These are phyloP conservation scores for Rhodofomes roseus DNA, from an alignment of 1,284 basidiomycete species.

Conservation along the genomic window DNA sequence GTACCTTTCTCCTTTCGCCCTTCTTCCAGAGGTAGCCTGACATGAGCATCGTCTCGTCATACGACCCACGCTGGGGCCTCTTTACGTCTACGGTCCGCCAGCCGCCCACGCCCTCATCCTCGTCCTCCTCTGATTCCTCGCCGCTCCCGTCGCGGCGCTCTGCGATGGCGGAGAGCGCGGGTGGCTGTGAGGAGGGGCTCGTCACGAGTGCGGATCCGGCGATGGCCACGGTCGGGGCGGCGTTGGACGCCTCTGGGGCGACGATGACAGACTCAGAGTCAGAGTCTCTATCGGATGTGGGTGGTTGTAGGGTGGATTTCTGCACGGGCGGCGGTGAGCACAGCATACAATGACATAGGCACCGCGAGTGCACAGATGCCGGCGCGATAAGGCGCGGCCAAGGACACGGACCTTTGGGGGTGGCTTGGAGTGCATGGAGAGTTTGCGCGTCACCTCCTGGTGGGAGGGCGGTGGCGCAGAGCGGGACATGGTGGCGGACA, in stretches of 20 bases:
- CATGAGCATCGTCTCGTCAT: slow-evolving; percentile 79
- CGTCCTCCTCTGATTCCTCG: slow-evolving; percentile 73
- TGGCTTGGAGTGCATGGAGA: slow-evolving; percentile 70
- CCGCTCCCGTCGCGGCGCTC: slow-evolving; percentile 66
- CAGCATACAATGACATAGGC: not conserved
- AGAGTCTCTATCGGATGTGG: slow-evolving; percentile 77
- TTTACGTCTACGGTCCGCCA: slow-evolving; percentile 48
- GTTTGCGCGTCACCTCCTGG: slow-evolving; percentile 84
- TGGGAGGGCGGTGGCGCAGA: slow-evolving; percentile 74
- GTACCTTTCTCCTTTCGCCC: slow-evolving; percentile 92
- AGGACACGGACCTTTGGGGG: slow-evolving; percentile 29
- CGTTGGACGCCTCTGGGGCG: slow-evolving; percentile 45
- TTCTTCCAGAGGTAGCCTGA: slow-evolving; percentile 91
- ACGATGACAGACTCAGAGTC: slow-evolving; percentile 78
- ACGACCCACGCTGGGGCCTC: slow-evolving; percentile 34
- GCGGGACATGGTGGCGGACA: slow-evolving; percentile 37
- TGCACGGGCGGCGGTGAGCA: slow-evolving; percentile 7
- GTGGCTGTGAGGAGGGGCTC: slow-evolving; percentile 36
- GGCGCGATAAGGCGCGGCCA: slow-evolving; percentile 6
- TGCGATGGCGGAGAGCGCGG: slow-evolving; percentile 70
- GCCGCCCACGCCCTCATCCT: slow-evolving; percentile 54
- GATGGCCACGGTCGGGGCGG: slow-evolving; percentile 14
- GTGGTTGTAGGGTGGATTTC: slow-evolving; percentile 32
- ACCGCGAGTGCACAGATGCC: slow-evolving; percentile 2
- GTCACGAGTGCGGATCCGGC: slow-evolving; percentile 16